A percentile compares a stretch with the other conserved stretches of the same genome.
phyloP scores from a whole-genome alignment of 163 green algal species.

The Volvox carteri region DNA sequence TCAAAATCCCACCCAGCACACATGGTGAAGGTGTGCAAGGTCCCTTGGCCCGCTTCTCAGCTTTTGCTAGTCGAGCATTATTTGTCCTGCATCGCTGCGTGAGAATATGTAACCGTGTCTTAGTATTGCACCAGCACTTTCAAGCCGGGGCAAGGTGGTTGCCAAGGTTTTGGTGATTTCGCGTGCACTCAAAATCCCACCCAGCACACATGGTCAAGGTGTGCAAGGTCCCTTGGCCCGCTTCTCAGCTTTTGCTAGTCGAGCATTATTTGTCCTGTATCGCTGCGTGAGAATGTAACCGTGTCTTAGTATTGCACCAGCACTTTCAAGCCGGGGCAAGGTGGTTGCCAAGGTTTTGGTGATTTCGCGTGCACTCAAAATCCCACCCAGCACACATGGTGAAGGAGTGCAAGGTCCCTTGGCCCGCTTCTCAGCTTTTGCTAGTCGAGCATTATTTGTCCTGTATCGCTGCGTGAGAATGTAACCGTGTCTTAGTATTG shows the following conservation, averaged over 20 bases:
- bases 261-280: too few species aligned
- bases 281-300: neutral
- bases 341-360: conserved; percentile 29
- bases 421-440: conserved; percentile 24
- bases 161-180: conserved; percentile 33
- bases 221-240: conserved; percentile 49
- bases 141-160: conserved; percentile 39
- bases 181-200: conserved; percentile 51
- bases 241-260: neutral
- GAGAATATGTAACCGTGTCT: conserved; percentile 4
- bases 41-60: conserved; percentile 48
- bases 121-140: conserved; percentile 44
- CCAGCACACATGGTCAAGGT: conserved; percentile 25
- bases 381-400: conserved; percentile 48
- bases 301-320: conserved; percentile 46
- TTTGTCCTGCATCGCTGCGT: neutral
- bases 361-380: conserved; percentile 51
- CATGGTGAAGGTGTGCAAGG: conserved; percentile 25
- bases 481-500: conserved; percentile 37
- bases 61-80: conserved; percentile 1
- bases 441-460: too few species aligned
- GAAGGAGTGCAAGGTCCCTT: conserved; percentile 30
- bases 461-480: neutral
- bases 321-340: conserved; percentile 17
- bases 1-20: conserved; percentile 39